Conservation (phyloP, 169 alveolate species). For the Plasmodium inui region DNA sequence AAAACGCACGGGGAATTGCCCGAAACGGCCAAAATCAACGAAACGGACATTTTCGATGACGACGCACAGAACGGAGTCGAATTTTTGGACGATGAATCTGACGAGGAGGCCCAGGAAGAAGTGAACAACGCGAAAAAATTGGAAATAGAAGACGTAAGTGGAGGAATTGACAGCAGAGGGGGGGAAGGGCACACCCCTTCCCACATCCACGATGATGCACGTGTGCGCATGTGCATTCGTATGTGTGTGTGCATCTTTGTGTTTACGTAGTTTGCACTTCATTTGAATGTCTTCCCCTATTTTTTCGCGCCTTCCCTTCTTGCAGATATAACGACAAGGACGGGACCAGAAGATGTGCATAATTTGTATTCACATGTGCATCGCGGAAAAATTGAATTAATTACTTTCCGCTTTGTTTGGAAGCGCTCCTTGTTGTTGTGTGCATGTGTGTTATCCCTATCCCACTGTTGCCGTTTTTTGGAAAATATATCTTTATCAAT, state of each 20-base stretch:
- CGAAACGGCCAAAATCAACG: conserved; percentile 95
- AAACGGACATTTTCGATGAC: conserved; percentile 92
- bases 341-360: not conserved
- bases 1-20: conserved; percentile 98
- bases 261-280: not conserved
- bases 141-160: conserved; percentile 71
- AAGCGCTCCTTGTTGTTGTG: not conserved
- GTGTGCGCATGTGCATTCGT: not conserved
- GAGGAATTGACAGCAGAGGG: not conserved
- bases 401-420: not conserved
- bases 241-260: not conserved
- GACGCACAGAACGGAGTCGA: conserved; percentile 92
- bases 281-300: not conserved
- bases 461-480: not conserved
- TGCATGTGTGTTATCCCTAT: not conserved
- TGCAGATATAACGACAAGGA: conserved; percentile 1
- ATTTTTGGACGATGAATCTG: conserved; percentile 88
- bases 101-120: conserved; percentile 77
- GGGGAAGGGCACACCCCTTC: not conserved
- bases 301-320: conserved; percentile 1
- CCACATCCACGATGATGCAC: not conserved
- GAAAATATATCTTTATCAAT: conserved; percentile 24
- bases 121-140: conserved; percentile 29
- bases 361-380: not conserved
- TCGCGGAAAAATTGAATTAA: not conserved